phyloP scores from a whole-genome alignment of 1,284 basidiomycete genomes.

The Sanghuangporus weigelae region DNA sequence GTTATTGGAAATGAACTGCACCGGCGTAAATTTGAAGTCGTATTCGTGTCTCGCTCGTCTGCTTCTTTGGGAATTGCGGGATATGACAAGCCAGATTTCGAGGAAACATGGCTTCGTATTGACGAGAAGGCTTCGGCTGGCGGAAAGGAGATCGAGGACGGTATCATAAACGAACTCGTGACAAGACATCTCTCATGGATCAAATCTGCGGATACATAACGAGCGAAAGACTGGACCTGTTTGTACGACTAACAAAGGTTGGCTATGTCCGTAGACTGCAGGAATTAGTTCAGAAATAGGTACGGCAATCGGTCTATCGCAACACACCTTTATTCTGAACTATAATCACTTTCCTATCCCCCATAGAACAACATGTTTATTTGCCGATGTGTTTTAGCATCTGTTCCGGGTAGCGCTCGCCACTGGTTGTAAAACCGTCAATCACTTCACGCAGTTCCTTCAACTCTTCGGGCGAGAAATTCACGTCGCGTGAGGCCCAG shows the following conservation, averaged over 20 bases:
- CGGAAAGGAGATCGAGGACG: conserved; percentile 87
- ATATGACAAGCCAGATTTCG: conserved; percentile 31
- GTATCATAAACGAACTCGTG: conserved; percentile 78
- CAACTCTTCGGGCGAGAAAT: conserved; percentile 26
- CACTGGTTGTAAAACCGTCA: conserved; percentile 15
- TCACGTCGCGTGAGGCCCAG: conserved; percentile 25
- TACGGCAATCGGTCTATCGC: too few relatives aligned
- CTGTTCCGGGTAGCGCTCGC: conserved; percentile 11
- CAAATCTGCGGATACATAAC: neutral
- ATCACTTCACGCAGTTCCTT: conserved; percentile 26
- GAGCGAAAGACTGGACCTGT: neutral
- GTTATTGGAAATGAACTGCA: conserved; percentile 96
- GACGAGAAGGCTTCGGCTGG: conserved; percentile 32
- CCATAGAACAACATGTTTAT: neutral
- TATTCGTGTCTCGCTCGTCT: conserved; percentile 57
- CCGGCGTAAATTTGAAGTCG: conserved; percentile 85
- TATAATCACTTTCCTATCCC: neutral
- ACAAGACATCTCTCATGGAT: conserved; percentile 74
- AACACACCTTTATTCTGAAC: neutral
- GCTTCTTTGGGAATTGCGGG: neutral
- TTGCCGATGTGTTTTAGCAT: conserved; percentile 5
- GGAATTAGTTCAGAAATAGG: too few relatives aligned
- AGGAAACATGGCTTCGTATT: conserved; percentile 74
- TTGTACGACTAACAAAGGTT: too few relatives aligned
- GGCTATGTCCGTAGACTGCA: too few relatives aligned